These are phyloP conservation scores for Ascochyta rabiei DNA, from an alignment of 2,329 filamentous ascomycete species.

Conservation along the genomic window DNA sequence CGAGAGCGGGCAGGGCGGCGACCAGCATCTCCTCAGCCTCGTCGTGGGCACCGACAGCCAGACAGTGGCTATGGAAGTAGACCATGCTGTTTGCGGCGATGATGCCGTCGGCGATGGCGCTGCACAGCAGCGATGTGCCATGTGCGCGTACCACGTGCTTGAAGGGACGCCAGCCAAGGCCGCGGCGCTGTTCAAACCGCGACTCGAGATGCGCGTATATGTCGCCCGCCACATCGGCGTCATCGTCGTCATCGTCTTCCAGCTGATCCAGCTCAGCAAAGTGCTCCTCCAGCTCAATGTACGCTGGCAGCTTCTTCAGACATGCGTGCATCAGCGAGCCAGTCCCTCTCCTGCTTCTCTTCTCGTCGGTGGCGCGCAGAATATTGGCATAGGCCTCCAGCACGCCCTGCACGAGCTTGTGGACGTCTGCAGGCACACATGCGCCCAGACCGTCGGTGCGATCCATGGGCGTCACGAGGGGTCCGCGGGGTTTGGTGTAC, in stretches of 20 bases:
- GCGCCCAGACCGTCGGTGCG: constrained; percentile 27
- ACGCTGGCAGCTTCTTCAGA: constrained; percentile 48
- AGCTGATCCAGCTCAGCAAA: constrained; percentile 42
- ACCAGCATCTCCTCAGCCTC: constrained; percentile 45
- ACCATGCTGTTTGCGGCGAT: constrained; percentile 33
- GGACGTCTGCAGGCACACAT: constrained; percentile 32
- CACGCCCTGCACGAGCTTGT: constrained; percentile 39
- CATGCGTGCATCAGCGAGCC: constrained; percentile 49
- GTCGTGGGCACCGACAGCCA: constrained; percentile 39
- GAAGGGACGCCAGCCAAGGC: constrained; percentile 48
- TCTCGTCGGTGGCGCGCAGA: constrained; percentile 38
- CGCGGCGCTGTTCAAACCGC: constrained; percentile 39
- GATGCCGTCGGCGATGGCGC: constrained; percentile 45
- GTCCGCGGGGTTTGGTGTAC: constrained; percentile 29
- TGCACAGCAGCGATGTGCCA: constrained; percentile 45
- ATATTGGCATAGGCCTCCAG: constrained; percentile 44
- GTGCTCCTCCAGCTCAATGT: constrained; percentile 49
- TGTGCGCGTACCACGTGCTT: constrained; percentile 51
- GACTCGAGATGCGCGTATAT: constrained; percentile 50
- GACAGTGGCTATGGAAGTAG: constrained; percentile 38
- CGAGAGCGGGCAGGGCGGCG: constrained; percentile 32
- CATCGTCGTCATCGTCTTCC: constrained; percentile 39
- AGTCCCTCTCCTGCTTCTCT: constrained; percentile 40
- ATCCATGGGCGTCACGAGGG: constrained; percentile 29
- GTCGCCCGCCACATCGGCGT: constrained; percentile 45